These are phyloP conservation scores for Extremus antarcticus DNA, from an alignment of 495 filamentous ascomycete species.

Conservation along the genomic window DNA sequence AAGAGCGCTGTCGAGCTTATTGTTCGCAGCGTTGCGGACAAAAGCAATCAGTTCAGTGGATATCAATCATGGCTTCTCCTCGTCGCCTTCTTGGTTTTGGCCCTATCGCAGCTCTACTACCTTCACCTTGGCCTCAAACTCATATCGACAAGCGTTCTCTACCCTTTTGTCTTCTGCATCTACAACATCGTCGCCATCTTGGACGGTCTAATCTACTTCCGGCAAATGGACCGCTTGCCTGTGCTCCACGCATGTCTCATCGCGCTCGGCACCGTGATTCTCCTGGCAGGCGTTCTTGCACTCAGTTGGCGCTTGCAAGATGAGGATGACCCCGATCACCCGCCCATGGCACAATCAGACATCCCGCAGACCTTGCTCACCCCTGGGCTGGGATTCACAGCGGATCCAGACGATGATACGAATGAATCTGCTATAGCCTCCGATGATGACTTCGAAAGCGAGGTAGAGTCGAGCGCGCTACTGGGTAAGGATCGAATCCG, in stretches of 20 bases:
- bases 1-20: constrained; percentile 95
- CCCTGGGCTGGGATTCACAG: constrained; percentile 59
- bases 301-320: constrained; percentile 88
- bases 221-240: constrained; percentile 68
- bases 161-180: constrained; percentile 96
- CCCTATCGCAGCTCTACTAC: constrained; percentile 87
- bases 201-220: constrained; percentile 95
- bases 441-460: constrained; percentile 12
- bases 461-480: constrained; percentile 6
- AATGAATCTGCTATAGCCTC: constrained; percentile 16
- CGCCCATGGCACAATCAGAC: constrained; percentile 11
- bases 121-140: constrained; percentile 87
- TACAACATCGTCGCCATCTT: constrained; percentile 99
- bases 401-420: constrained; percentile 24
- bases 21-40: constrained; percentile 81
- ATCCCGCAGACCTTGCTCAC: constrained; percentile 51
- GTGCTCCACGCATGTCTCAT: constrained; percentile 72
- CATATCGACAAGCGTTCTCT: constrained; percentile 90
- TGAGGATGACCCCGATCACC: constrained; percentile 9
- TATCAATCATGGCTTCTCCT: constrained; percentile 97
- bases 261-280: constrained; percentile 71
- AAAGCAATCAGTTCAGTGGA: constrained; percentile 85
- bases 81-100: constrained; percentile 66
- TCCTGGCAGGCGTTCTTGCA: constrained; percentile 79
- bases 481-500: constrained; percentile 4